Base-by-base conservation (phyloP, 805 yeast genomes). In the Candida vartiovaarae region DNA sequence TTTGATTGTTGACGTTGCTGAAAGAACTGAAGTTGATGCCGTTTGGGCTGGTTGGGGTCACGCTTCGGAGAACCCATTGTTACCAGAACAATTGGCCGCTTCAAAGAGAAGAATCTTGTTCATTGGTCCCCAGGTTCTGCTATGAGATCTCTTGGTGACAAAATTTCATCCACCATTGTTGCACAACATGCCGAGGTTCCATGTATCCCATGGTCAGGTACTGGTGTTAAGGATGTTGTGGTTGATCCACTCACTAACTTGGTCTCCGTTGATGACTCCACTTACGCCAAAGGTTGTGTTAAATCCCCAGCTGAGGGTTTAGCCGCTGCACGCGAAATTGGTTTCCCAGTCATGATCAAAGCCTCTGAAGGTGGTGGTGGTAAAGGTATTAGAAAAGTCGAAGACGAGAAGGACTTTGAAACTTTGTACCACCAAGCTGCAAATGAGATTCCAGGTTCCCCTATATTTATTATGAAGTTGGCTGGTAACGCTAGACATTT, bases 21-120 rank as follows among this genome's bases (percentile, higher is more conserved):
- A 93, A 70, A 84, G 97, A 71, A 84, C 95, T 36, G 79, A 87
- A 53, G 97, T 86, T 44, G 95, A 93, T 64, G 99, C 99, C 26
- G 99, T 93, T 46, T 93, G 99, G 99, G 99, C 99, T 32, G 99
- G 99, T 59, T 93, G 99, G 99, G 99, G 99, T 59, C 99, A 95
- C 64, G 99, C 99, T 28, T 87, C 96, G n/a, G 99, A 93, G 71
- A 91, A 95, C 69, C 99, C 99, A 27, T 65, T 71, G 38, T 77
- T 93, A 53, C 99, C 99, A 28, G 99, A 93, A 67, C 80, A 76
- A 66, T 75, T 93, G 63, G 97, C 98, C 11, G 82, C 83, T n/a
- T 88, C 96, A 20, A 88, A 90, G 48, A 84, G 88, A 65, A 85
- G 77, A 60, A 84, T 95, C 57, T 75, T 93, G 44, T 93, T 93